These are phyloP conservation scores for Polysphondylium violaceum DNA, from an alignment of 78 protist genomes.

Conservation along the genomic window DNA sequence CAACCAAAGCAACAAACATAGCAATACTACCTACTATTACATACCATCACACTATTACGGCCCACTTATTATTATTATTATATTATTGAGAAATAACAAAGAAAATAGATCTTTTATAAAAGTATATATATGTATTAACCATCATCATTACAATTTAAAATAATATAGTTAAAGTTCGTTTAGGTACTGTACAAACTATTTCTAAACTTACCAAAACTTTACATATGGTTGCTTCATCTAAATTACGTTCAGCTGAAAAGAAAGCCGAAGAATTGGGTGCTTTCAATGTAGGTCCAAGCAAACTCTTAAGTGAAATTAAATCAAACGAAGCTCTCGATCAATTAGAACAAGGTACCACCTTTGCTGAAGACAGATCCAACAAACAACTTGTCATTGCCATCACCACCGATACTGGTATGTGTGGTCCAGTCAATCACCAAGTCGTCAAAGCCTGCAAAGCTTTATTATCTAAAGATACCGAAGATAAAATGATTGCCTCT, in stretches of 20 bases:
- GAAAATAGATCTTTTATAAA: neutral
- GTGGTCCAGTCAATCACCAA: constrained; percentile 79
- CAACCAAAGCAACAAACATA: neutral
- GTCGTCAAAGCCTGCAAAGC: constrained; percentile 57
- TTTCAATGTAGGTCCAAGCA: constrained; percentile 50
- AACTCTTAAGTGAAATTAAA: constrained; percentile 7
- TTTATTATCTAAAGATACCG: constrained; percentile 8
- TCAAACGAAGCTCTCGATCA: neutral
- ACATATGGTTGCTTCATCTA: constrained; percentile 85
- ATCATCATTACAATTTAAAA: neutral
- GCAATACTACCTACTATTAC: no score
- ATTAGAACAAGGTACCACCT: constrained; percentile 3
- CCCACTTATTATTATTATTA: neutral
- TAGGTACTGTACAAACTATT: constrained; percentile 76
- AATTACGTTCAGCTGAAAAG: constrained; percentile 76
- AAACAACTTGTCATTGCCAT: constrained; percentile 60
- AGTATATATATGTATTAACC: neutral
- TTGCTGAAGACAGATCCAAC: constrained; percentile 41
- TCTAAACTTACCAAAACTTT: constrained; percentile 79
- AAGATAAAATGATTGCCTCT: neutral
- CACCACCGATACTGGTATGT: constrained; percentile 85
- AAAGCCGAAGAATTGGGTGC: constrained; percentile 50
- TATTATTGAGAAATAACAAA: neutral
- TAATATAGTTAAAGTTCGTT: constrained; percentile 60
- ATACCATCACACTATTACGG: no score